phyloP scores from a whole-genome alignment of 176 grass and related monocot species.

The Paspalum vaginatum region DNA sequence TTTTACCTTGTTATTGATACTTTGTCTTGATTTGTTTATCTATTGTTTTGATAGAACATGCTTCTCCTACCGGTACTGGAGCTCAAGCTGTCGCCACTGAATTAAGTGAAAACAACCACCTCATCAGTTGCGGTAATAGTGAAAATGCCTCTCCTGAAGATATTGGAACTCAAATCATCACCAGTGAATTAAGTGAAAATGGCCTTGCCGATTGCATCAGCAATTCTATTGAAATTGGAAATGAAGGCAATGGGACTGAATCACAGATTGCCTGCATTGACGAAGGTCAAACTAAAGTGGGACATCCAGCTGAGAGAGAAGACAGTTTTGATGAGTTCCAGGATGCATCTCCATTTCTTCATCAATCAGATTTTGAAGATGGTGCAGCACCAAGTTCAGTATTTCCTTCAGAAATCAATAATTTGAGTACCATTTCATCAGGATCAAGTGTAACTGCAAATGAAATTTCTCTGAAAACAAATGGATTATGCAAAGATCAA shows the following conservation, averaged over 20 bases:
- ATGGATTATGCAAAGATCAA: constrained; percentile 33
- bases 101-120: not conserved
- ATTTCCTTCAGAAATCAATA: constrained; percentile 42
- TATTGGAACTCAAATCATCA: not conserved
- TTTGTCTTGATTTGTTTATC: constrained; percentile 14
- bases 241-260: constrained; percentile 16
- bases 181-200: constrained; percentile 4
- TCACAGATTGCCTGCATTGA: constrained; percentile 2
- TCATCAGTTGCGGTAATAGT: not conserved
- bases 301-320: constrained; percentile 35
- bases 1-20: not conserved
- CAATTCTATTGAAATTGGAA: constrained; percentile 25
- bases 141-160: not conserved
- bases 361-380: constrained; percentile 49
- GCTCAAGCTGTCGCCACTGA: constrained; percentile 7
- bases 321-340: constrained; percentile 50
- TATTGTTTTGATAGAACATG: constrained; percentile 34
- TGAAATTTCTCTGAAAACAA: constrained; percentile 30
- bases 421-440: constrained; percentile 23
- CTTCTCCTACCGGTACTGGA: constrained; percentile 29
- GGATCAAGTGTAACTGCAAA: constrained; percentile 23
- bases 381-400: constrained; percentile 7
- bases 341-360: constrained; percentile 55
- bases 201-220: constrained; percentile 12
- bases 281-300: constrained; percentile 23